Evolutionary conservation across 352 stramenopile species (phyloP), one percentile per base, ranked within the genome.

Genomic region (Pythium graminicola): DNA sequence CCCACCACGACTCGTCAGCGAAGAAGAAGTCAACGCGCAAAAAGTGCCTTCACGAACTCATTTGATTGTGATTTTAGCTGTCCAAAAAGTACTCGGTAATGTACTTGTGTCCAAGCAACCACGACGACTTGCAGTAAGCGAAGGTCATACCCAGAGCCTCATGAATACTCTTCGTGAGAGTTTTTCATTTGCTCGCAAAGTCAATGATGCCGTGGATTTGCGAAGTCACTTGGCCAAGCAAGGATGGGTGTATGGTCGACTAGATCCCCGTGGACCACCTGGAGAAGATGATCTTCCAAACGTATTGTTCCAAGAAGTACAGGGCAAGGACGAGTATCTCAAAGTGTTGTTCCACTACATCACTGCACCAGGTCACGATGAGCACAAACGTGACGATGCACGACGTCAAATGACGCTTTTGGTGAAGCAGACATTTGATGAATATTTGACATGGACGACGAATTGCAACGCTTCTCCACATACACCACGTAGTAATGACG

Each of bases 301-400:
- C 50, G 54, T 92, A 44, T 33, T 92, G 31, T 67, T 70, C 5
- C 81, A 92, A 26, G 81, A 92, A 70, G 73, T 92, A 9, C 39
- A 83, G 22, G 81, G 81, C 33, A 92, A 89, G 58, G 69, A 78
- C 8, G 75, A 85, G 57, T 92, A 86, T 49, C 47, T 87, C 1
- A 81, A 85, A 20, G 76, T 90, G 23, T 52, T 90, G 8, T 80
- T 86, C 11, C 54, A 69, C 27, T 57, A 80, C 23, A 71, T 88
- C 13, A 47, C 50, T 4, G 23, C 47, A 1, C 41, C 56, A 0
- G 60, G 50, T 13, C 60, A 64, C 28, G 43, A 69, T 7, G 72
- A 77, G 14, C 49, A 50, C n/a, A 71, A 74, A 32, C 66, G 75
- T 22, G 73, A 89, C 3, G 77, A 88, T 6, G 73, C 79, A 19